These are phyloP conservation scores for Cryptococcus sp. DNA, from an alignment of 1,284 basidiomycete species.

Conservation along the genomic window DNA sequence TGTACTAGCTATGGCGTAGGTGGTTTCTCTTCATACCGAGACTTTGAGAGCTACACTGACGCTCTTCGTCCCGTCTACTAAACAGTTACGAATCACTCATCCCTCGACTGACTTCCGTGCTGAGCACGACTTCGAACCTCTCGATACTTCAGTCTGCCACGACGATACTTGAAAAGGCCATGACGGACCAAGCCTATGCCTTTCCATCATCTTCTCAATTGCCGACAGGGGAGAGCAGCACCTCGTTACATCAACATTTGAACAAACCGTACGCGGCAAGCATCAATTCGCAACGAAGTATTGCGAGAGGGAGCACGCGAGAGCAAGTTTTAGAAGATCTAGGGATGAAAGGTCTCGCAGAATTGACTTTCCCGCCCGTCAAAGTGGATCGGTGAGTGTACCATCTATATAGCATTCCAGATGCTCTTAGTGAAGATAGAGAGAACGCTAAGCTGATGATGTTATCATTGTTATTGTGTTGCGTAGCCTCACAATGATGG, in stretches of 20 bases:
- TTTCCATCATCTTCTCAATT: slow-evolving; percentile 26
- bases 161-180: slow-evolving; percentile 62
- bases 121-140: slow-evolving; percentile 71
- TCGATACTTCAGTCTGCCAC: slow-evolving; percentile 70
- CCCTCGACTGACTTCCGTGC: slow-evolving; percentile 73
- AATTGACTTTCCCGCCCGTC: slow-evolving; percentile 39
- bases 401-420: slow-evolving; percentile 1
- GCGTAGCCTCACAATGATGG: slow-evolving; percentile 31
- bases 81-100: slow-evolving; percentile 73
- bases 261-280: slow-evolving; percentile 17
- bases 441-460: neutral
- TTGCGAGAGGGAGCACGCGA: slow-evolving; percentile 18
- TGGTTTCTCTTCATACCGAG: slow-evolving; percentile 16
- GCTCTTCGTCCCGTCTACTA: neutral
- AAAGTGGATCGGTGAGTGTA: slow-evolving; percentile 40
- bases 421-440: slow-evolving; percentile 8
- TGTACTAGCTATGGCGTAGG: slow-evolving; percentile 71
- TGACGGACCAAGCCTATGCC: slow-evolving; percentile 40
- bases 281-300: slow-evolving; percentile 18
- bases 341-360: slow-evolving; percentile 46
- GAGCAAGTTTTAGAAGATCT: slow-evolving; percentile 47
- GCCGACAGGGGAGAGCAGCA: slow-evolving; percentile 13
- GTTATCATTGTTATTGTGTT: neutral
- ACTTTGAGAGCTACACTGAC: neutral
- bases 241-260: slow-evolving; percentile 25